These are phyloP conservation scores for Phycomyces blakesleeanus DNA, from an alignment of 192 early-diverging fungal species.

Conservation along the genomic window DNA sequence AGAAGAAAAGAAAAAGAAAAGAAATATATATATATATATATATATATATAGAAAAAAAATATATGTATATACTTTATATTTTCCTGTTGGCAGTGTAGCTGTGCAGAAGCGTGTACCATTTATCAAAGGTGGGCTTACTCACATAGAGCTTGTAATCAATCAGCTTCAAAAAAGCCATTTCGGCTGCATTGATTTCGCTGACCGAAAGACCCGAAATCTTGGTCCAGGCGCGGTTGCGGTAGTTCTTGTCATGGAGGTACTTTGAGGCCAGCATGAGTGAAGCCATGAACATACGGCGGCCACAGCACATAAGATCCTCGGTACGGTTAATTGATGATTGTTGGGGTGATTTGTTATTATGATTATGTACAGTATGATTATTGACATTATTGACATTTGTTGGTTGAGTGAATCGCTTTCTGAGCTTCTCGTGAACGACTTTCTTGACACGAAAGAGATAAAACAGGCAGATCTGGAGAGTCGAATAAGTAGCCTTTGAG, in stretches of 20 bases:
- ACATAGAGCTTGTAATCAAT: conserved; percentile 77
- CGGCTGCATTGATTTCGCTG: conserved; percentile 75
- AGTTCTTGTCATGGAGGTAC: conserved; percentile 79
- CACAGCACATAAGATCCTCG: conserved; percentile 57
- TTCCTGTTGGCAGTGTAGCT: conserved; percentile 11
- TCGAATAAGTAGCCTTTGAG: conserved; percentile 67
- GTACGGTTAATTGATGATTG: conserved; percentile 21
- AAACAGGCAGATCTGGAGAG: conserved; percentile 66
- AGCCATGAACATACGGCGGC: conserved; percentile 79
- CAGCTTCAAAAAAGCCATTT: conserved; percentile 71
- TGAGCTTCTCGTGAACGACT: conserved; percentile 35
- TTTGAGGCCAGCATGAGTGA: conserved; percentile 84
- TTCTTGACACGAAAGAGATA: conserved; percentile 60
- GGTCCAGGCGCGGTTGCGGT: conserved; percentile 81
- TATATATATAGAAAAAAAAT: not conserved
- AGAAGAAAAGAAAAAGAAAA: too few relatives aligned
- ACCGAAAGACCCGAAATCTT: conserved; percentile 76
- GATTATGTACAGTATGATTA: not conserved
- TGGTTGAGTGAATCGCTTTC: conserved; percentile 31
- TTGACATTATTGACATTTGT: not conserved
- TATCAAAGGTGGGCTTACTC: conserved; percentile 50
- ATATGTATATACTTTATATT: conserved; percentile 1
- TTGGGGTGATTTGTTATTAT: conserved; percentile 1
- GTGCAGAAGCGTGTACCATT: conserved; percentile 54
- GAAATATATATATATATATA: too few relatives aligned